Evolutionary conservation across 352 stramenopile species (phyloP).

Genomic region (Paralagenidium karlingii): DNA sequence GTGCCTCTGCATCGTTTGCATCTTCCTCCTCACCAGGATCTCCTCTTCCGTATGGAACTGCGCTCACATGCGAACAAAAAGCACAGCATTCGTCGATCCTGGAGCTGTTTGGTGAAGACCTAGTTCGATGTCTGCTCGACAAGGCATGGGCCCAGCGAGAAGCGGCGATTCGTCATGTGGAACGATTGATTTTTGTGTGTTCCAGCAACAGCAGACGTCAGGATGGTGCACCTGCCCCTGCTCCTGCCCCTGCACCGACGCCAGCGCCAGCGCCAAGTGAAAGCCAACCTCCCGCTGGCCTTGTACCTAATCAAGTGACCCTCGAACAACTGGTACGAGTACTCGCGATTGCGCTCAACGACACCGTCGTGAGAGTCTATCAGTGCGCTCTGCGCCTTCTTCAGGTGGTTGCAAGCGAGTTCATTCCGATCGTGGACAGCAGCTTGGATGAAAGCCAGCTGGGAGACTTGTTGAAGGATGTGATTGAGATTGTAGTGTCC

Average conservation of each 20-base stretch:
- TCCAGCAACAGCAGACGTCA: too few relatives aligned
- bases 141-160: slow-evolving; percentile 71
- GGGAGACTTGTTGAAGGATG: slow-evolving; percentile 46
- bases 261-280: too few relatives aligned
- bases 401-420: slow-evolving; percentile 57
- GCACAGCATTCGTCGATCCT: slow-evolving; percentile 34
- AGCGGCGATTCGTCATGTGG: slow-evolving; percentile 55
- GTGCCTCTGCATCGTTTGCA: slow-evolving; percentile 2
- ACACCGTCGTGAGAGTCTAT: slow-evolving; percentile 66
- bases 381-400: slow-evolving; percentile 63
- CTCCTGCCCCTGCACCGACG: neutral
- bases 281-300: too few relatives aligned
- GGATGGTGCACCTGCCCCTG: neutral
- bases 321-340: slow-evolving; percentile 39
- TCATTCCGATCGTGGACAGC: slow-evolving; percentile 35
- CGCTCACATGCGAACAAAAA: slow-evolving; percentile 47
- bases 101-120: slow-evolving; percentile 39
- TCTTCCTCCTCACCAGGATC: slow-evolving; percentile 17
- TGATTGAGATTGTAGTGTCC: slow-evolving; percentile 42
- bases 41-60: slow-evolving; percentile 53
- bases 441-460: slow-evolving; percentile 13
- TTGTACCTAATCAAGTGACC: slow-evolving; percentile 26
- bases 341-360: slow-evolving; percentile 55
- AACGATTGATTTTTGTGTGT: slow-evolving; percentile 46
- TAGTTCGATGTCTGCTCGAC: slow-evolving; percentile 68